Evolutionary conservation across 1,284 basidiomycete species (phyloP).

Genomic region (Puccinia horiana): DNA sequence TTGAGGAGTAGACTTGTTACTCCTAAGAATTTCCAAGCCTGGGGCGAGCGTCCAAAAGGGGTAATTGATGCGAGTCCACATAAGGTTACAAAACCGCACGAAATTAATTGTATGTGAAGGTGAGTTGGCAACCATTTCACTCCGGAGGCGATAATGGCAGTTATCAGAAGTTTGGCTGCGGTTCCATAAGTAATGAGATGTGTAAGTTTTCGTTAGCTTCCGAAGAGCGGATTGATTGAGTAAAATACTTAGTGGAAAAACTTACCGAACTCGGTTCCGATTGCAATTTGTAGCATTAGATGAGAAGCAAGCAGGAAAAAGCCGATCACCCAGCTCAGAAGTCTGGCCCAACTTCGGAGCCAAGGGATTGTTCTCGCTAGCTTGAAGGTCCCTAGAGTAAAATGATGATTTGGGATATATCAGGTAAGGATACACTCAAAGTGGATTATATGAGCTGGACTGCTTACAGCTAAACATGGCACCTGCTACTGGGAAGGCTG

Average conservation of each 20-base stretch:
- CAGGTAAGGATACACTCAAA: background rate
- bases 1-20: background rate
- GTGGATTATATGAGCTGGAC: background rate
- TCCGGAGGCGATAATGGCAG: conserved; percentile 24
- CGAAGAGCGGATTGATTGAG: too few relatives aligned
- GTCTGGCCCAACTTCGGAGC: conserved; percentile 33
- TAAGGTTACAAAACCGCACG: background rate
- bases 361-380: conserved; percentile 22
- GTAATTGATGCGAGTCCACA: conserved; percentile 3
- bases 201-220: background rate
- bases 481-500: conserved; percentile 40
- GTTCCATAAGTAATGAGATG: background rate
- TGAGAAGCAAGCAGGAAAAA: conserved; percentile 1
- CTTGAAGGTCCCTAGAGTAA: conserved; percentile 43
- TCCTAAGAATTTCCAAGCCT: conserved; percentile 40
- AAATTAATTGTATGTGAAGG: background rate
- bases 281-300: conserved; percentile 10
- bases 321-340: conserved; percentile 28
- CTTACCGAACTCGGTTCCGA: conserved; percentile 31
- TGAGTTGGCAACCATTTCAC: background rate
- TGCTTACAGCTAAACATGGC: conserved; percentile 45
- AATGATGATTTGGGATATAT: background rate
- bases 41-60: conserved; percentile 11
- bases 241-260: too few relatives aligned
- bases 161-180: background rate